phyloP scores from a whole-genome alignment of 2,329 filamentous ascomycete genomes.

The Paraconiothyrium brasiliense region DNA sequence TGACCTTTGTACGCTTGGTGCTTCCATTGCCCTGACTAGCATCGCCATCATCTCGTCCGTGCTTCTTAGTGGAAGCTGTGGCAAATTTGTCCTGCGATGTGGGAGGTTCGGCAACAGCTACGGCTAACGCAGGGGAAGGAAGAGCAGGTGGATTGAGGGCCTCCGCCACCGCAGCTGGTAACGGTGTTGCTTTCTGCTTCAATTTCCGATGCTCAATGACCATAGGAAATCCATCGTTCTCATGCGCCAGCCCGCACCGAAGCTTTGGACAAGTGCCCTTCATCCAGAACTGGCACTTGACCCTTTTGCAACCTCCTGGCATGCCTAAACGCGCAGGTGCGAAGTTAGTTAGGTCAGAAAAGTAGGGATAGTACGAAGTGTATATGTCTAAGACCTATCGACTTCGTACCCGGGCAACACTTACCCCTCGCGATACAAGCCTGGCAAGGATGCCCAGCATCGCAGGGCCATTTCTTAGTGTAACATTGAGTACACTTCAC shows the following conservation, averaged over 20 bases:
- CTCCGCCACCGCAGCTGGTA: not conserved
- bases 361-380: too few species aligned
- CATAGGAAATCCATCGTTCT: not conserved
- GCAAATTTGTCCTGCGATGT: not conserved
- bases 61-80: not conserved
- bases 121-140: not conserved
- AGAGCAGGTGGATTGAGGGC: not conserved
- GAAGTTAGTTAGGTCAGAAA: too few species aligned
- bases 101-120: not conserved
- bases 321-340: not conserved
- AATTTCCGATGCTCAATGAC: slow-evolving; percentile 7
- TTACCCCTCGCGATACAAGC: not conserved
- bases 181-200: not conserved
- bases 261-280: slow-evolving; percentile 2
- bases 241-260: slow-evolving; percentile 6
- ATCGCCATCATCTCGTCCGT: not conserved
- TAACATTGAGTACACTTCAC: slow-evolving; percentile 9
- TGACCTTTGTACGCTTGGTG: not conserved
- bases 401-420: too few species aligned
- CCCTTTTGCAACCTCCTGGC: not conserved
- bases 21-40: not conserved
- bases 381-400: too few species aligned
- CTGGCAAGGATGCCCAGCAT: slow-evolving; percentile 5
- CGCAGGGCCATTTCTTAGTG: slow-evolving; percentile 6
- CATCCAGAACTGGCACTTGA: slow-evolving; percentile 8